These are phyloP conservation scores for Domatiomyces globalis DNA, from an alignment of 2,329 filamentous ascomycete genomes.

Conservation along the genomic window DNA sequence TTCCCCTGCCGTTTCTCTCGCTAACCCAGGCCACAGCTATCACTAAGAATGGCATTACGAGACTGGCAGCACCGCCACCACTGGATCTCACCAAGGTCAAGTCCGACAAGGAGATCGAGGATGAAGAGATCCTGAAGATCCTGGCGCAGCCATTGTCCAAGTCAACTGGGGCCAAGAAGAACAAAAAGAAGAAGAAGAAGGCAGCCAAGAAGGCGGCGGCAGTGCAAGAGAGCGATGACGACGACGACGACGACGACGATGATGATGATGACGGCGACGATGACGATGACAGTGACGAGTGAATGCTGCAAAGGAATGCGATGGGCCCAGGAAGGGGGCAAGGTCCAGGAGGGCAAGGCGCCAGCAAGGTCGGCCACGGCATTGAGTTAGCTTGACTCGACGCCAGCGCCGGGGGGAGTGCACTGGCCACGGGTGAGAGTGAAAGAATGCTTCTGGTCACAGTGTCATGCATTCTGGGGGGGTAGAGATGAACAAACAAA, in stretches of 20 bases:
- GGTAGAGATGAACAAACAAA: not conserved
- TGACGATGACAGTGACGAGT: constrained; percentile 21
- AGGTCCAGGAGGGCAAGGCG: too few relatives aligned
- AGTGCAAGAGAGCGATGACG: constrained; percentile 25
- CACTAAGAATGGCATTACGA: constrained; percentile 91
- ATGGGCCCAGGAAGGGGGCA: not conserved
- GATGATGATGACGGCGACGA: constrained; percentile 26
- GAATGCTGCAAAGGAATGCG: not conserved
- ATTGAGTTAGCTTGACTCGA: not conserved
- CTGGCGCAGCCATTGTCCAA: constrained; percentile 69
- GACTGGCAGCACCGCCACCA: constrained; percentile 61
- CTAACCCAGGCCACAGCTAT: constrained; percentile 47
- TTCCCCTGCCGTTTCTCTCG: not conserved
- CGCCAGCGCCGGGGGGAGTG: too few relatives aligned
- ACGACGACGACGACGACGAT: constrained; percentile 26
- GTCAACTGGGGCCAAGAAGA: constrained; percentile 54
- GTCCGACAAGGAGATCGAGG: constrained; percentile 94
- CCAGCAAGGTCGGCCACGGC: not conserved
- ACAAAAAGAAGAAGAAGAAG: constrained; percentile 89
- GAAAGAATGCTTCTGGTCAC: not conserved
- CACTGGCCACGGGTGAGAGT: not conserved
- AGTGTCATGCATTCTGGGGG: not conserved
- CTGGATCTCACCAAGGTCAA: constrained; percentile 71
- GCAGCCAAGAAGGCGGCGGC: constrained; percentile 38
- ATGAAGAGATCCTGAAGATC: constrained; percentile 90